Base-by-base conservation (phyloP, 2,329 filamentous ascomycete genomes). In the Pestalotiopsis sp. region DNA sequence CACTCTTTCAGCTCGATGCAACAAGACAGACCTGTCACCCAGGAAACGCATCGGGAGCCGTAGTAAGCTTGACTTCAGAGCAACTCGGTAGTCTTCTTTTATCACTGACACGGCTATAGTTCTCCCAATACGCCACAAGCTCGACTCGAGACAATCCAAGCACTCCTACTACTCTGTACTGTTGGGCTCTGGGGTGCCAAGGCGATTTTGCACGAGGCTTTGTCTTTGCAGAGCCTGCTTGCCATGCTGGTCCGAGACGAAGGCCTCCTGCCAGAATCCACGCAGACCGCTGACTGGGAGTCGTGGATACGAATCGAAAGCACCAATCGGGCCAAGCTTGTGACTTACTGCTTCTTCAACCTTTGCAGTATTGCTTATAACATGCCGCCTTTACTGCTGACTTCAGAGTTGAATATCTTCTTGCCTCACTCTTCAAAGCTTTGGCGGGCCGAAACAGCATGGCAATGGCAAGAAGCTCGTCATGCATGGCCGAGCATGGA, bases 131-230 rank as follows among this genome's bases (percentile, higher is more conserved):
- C 86, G 0, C 86, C 87, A 0, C 86, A 88, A 73, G 84, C 87
- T 2, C 82, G 87, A 0, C 82, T 92, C 59, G 89, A 92, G 75
- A 92, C 89, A 0, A 90, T 91, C 2, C 90, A 92, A 73, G 86
- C 89, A 3, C 82, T 92, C 1, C 78, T 92, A 0, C 76, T 92
- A 1, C 83, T 90, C 4, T 89, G 90, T 71, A 86, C 87, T 0
- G 84, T 89, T 9, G 88, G 88, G 0, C 82, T 90, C 5, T 90
- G 88, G 88, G 87, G 87, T 2, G 86, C 86, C 38, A 89, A 89
- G 70, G 85, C 86, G 1, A 88, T 90, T 45, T 78, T 90, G 6
- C 85, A 89, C 67, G 88, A 90, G 70, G 86, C 88, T 0, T 75
- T 90, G n/a, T 85, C 86, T 0, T 75, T 90, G 27, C 88, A 90